These are phyloP conservation scores for Mucor racemosus DNA, from an alignment of 371 early-diverging fungal species.

Conservation along the genomic window DNA sequence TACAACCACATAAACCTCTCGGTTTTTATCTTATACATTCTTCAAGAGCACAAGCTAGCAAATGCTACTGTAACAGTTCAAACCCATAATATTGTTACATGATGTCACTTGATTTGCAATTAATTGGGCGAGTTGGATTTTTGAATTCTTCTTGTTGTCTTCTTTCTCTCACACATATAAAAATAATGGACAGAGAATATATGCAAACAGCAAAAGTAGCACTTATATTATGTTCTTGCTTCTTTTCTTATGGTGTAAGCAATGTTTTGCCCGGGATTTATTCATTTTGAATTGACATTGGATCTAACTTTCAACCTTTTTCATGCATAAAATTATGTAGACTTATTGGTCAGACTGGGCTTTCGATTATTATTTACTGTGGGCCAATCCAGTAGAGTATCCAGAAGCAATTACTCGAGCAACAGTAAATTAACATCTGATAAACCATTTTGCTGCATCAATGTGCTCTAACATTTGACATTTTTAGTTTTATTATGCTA, in stretches of 20 bases:
- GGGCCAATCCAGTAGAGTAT: slow-evolving; percentile 44
- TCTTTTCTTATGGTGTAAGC: slow-evolving; percentile 53
- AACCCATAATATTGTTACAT: neutral
- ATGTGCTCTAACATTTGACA: neutral
- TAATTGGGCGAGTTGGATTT: slow-evolving; percentile 6
- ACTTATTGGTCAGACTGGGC: slow-evolving; percentile 57
- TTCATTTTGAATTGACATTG: neutral
- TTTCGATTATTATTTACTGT: slow-evolving; percentile 46
- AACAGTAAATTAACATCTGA: slow-evolving; percentile 30
- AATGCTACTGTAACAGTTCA: neutral
- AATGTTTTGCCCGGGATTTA: neutral
- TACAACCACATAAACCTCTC: too few species aligned
- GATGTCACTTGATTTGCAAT: neutral
- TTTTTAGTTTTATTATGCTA: slow-evolving; percentile 44
- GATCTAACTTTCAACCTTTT: neutral
- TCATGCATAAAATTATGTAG: slow-evolving; percentile 19
- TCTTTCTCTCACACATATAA: neutral
- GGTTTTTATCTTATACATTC: too few species aligned
- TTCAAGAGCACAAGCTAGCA: too few species aligned
- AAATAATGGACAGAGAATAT: slow-evolving; percentile 30
- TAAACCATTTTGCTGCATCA: neutral
- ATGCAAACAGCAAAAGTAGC: slow-evolving; percentile 45
- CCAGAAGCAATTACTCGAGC: slow-evolving; percentile 45
- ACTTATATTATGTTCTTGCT: slow-evolving; percentile 50
- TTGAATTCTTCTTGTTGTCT: neutral